Base-by-base conservation (phyloP, 225 moss, liverwort and hornwort species). In the Marchantia polymorpha region DNA sequence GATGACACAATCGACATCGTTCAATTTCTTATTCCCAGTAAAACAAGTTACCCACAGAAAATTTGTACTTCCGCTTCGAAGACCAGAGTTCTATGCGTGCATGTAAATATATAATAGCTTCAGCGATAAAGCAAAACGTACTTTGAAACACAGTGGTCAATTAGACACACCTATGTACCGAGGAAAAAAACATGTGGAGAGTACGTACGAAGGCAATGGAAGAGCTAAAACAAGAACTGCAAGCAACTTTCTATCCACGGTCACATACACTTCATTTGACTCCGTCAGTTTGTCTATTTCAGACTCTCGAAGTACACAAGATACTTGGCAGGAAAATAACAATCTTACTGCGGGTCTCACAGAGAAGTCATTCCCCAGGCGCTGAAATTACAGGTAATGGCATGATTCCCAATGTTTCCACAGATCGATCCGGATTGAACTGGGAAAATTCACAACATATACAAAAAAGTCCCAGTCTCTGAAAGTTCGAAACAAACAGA, bases 391-490 rank as follows among this genome's bases (percentile, higher is more conserved):
- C 12, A 51, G 9, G 68, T 61, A 60, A 39, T 60, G 27, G 58
- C 63, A 72, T 56, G 46, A 78, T 56, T 56, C 22, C 56, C 65
- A 78, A 55, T 71, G 66, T 83, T 78, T 73, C 29, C 15, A 48
- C 22, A 68, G 19, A 78, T 67, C 56, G 78, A 78, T 83, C 74
- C 58, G 64, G 30, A 52, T 70, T 30, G 27, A 51, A 50, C 6
- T 25, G 10, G 5, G 29, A 60, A 26, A 69, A 66, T 73, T 54
- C 23, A 20, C 13, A 54, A 5, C 13, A 22, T 52, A 48, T 56
- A 19, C 65, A 59, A 12, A 39, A 78, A 54, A 73, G 47, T 55
- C 14, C 23, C 59, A 29, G 30, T 52, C 30, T 61, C 59, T 60
- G 73, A 51, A 8, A 47, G 25, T 48, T 27, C 46, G 29, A 73